Conservation (phyloP, 805 yeast species). For the Starmerella bombicola region DNA sequence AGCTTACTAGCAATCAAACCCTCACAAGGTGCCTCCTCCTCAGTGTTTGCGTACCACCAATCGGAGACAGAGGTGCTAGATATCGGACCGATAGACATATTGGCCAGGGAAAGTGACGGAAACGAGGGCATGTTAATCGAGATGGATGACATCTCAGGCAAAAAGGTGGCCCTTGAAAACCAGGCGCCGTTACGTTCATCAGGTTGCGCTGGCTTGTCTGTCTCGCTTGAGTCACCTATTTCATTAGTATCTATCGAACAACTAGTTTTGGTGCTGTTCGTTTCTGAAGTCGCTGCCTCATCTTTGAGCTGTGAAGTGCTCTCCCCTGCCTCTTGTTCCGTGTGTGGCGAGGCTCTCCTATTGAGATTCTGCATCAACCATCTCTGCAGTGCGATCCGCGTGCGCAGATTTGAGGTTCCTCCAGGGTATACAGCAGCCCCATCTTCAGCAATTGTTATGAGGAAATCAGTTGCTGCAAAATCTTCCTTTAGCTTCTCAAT, state of each 20-base stretch:
- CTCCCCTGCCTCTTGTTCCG: neutral
- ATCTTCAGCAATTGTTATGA: constrained; percentile 11
- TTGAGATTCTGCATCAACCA: constrained; percentile 9
- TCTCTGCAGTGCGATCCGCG: constrained; percentile 14
- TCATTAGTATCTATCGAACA: neutral
- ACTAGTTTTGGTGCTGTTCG: neutral
- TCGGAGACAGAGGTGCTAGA: neutral
- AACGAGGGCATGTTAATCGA: neutral
- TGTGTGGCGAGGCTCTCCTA: neutral
- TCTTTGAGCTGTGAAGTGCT: neutral
- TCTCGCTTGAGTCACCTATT: neutral
- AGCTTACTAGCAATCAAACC: constrained; percentile 1
- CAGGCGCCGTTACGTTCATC: neutral
- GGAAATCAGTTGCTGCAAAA: constrained; percentile 32
- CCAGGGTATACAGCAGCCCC: constrained; percentile 18
- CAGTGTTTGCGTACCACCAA: constrained; percentile 1
- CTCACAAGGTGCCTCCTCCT: neutral
- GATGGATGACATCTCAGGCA: constrained; percentile 1
- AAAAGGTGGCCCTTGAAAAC: neutral
- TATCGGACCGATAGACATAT: neutral
- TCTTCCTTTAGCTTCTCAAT: constrained; percentile 55
- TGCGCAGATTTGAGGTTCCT: constrained; percentile 1
- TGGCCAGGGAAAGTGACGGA: constrained; percentile 1
- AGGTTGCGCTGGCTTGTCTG: neutral
- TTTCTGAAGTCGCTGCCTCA: neutral